Evolutionary conservation across 1,139 yeast species (phyloP), one percentile per base, ranked within the genome.

Genomic region (Starmera stellimalicola): DNA sequence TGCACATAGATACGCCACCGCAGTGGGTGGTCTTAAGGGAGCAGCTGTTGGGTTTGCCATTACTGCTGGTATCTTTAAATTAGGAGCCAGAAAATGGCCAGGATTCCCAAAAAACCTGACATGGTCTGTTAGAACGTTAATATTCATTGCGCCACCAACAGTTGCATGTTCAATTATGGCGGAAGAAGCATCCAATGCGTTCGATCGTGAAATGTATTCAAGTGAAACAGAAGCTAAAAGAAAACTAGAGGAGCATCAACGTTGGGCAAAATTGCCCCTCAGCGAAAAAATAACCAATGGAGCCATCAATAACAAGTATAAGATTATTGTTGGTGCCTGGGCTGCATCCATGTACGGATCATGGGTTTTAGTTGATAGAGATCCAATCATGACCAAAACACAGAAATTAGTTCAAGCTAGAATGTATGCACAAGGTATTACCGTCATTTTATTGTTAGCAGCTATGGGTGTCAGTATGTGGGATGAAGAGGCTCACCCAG

Each of bases 321-420:
- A 77, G 53, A 65, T 82, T 47, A 77, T 88, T 43, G 71, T 81
- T 24, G 75, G 75, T 33, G 70, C 87, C 2, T 87, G 96, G 96
- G 94, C 85, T 15, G 85, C 76, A 18, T 77, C 94, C 7, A 60
- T 87, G 65, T 85, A 70, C 45, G 95, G 94, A 1, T 79, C 94
- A 3, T 84, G 93, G 85, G 73, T 65, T 37, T 51, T 65, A 33
- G 85, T 84, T 33, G 79, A 83, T 63, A 72, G 70, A 47, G 95
- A 85, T 58, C 79, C 76, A 46, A 67, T 76, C 56, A 69, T 85
- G 78, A 73, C 87, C 37, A 72, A 70, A 38, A 65, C 94, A 5
- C 95, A 87, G 61, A 87, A 85, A 58, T 74, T 84, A 26, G 95
- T 84, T 20, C 94, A 83, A 57, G 95, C 95, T 19, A 79, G 95